Evolutionary conservation across 2,329 filamentous ascomycete species (phyloP).

Genomic region (Metarhizium anisopliae): DNA sequence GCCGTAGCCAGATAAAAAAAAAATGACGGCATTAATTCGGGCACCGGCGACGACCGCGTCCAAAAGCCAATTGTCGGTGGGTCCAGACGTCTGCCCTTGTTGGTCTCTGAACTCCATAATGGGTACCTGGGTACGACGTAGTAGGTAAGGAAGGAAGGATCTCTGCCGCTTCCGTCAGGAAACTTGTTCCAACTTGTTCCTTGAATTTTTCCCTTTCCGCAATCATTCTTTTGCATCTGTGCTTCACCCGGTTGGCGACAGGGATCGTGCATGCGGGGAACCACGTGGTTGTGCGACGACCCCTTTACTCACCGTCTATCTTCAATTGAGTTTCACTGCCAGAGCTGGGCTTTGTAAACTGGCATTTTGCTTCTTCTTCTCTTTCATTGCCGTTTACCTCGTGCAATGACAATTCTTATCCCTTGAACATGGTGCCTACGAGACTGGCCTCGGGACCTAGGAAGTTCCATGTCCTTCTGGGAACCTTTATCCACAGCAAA

Average conservation of each 20-base stretch:
- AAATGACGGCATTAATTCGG: conserved; percentile 3
- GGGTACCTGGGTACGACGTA: too few relatives aligned
- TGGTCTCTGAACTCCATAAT: not conserved
- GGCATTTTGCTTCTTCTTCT: not conserved
- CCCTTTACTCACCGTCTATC: not conserved
- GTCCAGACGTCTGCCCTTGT: too few relatives aligned
- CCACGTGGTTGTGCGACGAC: not conserved
- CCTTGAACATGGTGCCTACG: too few relatives aligned
- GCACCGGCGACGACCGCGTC: conserved; percentile 12
- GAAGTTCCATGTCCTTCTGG: conserved; percentile 39
- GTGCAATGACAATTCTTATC: too few relatives aligned
- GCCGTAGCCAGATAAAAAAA: too few relatives aligned
- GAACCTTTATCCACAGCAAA: conserved; percentile 47
- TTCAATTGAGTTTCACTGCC: too few relatives aligned
- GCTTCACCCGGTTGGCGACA: not conserved
- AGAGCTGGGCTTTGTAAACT: too few relatives aligned
- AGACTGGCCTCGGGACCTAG: conserved; percentile 8
- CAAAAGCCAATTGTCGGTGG: not conserved
- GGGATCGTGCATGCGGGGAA: not conserved
- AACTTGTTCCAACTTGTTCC: too few relatives aligned
- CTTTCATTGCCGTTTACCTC: too few relatives aligned
- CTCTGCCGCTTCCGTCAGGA: too few relatives aligned
- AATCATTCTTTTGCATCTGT: not conserved
- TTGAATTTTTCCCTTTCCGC: not conserved
- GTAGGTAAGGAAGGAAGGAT: too few relatives aligned